Percentiles rank a stretch among this genome's conserved stretches.
These are phyloP conservation scores for Botryobasidium botryosum DNA, from an alignment of 768 basidiomycete species.

Conservation along the genomic window DNA sequence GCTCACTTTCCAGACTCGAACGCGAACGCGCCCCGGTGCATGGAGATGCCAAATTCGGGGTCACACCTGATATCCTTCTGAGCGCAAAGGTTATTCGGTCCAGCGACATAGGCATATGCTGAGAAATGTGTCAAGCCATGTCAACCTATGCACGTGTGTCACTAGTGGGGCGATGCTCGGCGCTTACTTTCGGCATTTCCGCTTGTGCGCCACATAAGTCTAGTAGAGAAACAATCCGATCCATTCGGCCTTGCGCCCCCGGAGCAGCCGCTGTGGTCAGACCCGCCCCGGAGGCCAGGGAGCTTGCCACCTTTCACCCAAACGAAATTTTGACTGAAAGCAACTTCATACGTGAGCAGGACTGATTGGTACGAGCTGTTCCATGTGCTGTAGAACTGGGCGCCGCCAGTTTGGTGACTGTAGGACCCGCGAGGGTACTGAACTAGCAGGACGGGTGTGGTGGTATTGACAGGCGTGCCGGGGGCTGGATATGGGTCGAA, in stretches of 20 bases:
- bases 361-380: slow-evolving; percentile 36
- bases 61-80: slow-evolving; percentile 33
- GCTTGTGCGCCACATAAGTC: slow-evolving; percentile 57
- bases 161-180: slow-evolving; percentile 5
- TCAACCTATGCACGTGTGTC: background rate
- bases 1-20: slow-evolving; percentile 16
- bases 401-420: slow-evolving; percentile 39
- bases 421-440: background rate
- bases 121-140: too few relatives aligned
- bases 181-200: slow-evolving; percentile 58
- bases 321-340: slow-evolving; percentile 45
- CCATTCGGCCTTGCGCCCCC: slow-evolving; percentile 51
- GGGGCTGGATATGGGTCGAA: background rate
- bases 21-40: slow-evolving; percentile 20
- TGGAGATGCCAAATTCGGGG: slow-evolving; percentile 18
- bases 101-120: slow-evolving; percentile 75
- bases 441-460: background rate
- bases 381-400: slow-evolving; percentile 53
- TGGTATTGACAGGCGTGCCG: background rate
- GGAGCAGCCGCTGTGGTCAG: slow-evolving; percentile 43
- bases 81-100: slow-evolving; percentile 39
- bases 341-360: slow-evolving; percentile 58
- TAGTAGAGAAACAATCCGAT: slow-evolving; percentile 49
- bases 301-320: slow-evolving; percentile 66
- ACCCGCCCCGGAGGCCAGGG: slow-evolving; percentile 57